Evolutionary conservation across 352 stramenopile genomes (phyloP), one percentile per base, ranked within the genome.

Genomic region (Thalassiosira livingstoniorum): DNA sequence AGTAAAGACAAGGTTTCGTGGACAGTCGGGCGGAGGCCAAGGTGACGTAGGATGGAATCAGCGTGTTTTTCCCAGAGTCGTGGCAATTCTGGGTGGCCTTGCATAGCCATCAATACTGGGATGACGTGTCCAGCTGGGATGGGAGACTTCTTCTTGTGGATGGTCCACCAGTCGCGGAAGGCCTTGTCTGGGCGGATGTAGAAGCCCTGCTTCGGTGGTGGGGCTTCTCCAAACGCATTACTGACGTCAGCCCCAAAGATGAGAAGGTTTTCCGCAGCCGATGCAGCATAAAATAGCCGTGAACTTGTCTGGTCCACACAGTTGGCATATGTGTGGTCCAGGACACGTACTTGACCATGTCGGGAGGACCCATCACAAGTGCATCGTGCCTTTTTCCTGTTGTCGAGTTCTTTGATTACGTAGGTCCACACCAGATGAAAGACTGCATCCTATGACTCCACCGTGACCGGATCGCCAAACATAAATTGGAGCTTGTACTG

Each of bases 61-160:
- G 70, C 73, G 37, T 83, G 72, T 45, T 83, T 78, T 27, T 78
- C 71, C 78, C 83, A 87, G 5, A 89, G 31, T n/a, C 78, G 42
- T 13, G 75, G 75, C 13, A 80, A 70, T 84, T 90, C 75, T 62
- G 77, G 82, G 27, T 88, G 70, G 10, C 82, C 82, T 66, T 87
- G 83, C 60, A n/a, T n/a, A n/a, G n/a, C n/a, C n/a, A n/a, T n/a
- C n/a, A n/a, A n/a, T n/a, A n/a, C n/a, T n/a, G n/a, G 78, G 0
- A 89, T 35, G 0, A 87, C 80, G 53, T 71, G 31, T 2, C 66
- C 66, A 29, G 32, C 0, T 31, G 74, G 75, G 3, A 87, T 80
- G 5, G 67, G 62, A 2, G 51, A 4, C 0, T 39, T 23, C 11
- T 47, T 29, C 29, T 75, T 63, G 5, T 51, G 23, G 7, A 66